Evolutionary conservation across 768 basidiomycete species (phyloP).

Genomic region (Collybia sp.): DNA sequence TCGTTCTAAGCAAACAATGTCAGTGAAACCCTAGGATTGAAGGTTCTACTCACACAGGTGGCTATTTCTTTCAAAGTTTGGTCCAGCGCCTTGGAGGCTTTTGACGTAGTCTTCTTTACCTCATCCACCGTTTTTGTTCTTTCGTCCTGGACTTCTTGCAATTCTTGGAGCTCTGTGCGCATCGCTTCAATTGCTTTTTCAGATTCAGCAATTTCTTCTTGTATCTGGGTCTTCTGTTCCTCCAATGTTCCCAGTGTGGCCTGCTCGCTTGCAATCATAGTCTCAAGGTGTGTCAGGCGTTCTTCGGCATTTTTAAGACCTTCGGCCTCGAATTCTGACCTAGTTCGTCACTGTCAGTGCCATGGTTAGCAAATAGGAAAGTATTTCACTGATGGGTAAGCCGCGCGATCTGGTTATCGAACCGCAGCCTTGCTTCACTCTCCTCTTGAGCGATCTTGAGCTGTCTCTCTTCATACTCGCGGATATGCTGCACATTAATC

Average conservation of each 20-base stretch:
- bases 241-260: slow-evolving; percentile 49
- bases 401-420: slow-evolving; percentile 82
- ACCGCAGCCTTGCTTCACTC: slow-evolving; percentile 76
- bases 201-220: slow-evolving; percentile 55
- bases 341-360: slow-evolving; percentile 24
- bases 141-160: slow-evolving; percentile 67
- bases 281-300: slow-evolving; percentile 52
- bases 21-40: neutral
- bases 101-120: slow-evolving; percentile 64
- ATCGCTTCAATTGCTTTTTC: slow-evolving; percentile 52
- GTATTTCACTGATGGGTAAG: slow-evolving; percentile 74
- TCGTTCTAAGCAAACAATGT: slow-evolving; percentile 38
- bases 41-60: slow-evolving; percentile 45
- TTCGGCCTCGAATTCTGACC: slow-evolving; percentile 78
- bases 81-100: slow-evolving; percentile 75
- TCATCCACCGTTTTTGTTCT: slow-evolving; percentile 72
- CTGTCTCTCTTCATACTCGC: slow-evolving; percentile 92
- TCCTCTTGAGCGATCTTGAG: slow-evolving; percentile 86
- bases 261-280: slow-evolving; percentile 47
- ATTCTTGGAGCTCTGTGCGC: slow-evolving; percentile 53
- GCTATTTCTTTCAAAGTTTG: slow-evolving; percentile 90
- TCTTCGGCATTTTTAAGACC: slow-evolving; percentile 62
- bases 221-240: slow-evolving; percentile 46
- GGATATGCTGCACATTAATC: slow-evolving; percentile 77
- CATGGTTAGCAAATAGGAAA: neutral